Evolutionary conservation across 2,329 filamentous ascomycete species (phyloP).

Genomic region (Verticillium nubilum): DNA sequence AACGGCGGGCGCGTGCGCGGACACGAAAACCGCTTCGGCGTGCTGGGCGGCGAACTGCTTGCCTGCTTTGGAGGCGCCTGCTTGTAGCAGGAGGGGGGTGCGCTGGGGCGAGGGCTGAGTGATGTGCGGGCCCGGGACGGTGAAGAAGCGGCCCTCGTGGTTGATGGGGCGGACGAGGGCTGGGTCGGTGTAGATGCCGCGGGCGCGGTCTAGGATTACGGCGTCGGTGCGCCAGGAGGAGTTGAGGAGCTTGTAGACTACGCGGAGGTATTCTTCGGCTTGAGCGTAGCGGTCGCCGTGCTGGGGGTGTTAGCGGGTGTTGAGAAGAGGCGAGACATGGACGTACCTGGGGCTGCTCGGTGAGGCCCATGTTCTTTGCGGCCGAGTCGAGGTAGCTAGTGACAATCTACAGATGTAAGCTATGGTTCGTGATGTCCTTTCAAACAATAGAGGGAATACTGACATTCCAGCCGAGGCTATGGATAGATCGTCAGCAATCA

Average conservation of each 20-base stretch:
- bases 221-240: slow-evolving; percentile 64
- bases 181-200: slow-evolving; percentile 49
- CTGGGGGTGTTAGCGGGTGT: slow-evolving; percentile 13
- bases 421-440: background rate
- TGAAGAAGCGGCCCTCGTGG: slow-evolving; percentile 59
- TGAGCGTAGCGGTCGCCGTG: slow-evolving; percentile 63
- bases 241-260: slow-evolving; percentile 63
- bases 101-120: slow-evolving; percentile 62
- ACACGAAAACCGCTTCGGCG: slow-evolving; percentile 67
- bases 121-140: slow-evolving; percentile 59
- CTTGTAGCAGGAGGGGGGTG: slow-evolving; percentile 65
- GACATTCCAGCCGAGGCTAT: slow-evolving; percentile 50
- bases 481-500: background rate
- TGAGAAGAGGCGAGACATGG: background rate
- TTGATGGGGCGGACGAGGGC: slow-evolving; percentile 58
- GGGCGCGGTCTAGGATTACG: slow-evolving; percentile 52
- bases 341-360: slow-evolving; percentile 41
- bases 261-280: slow-evolving; percentile 59
- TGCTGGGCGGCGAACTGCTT: slow-evolving; percentile 64
- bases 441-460: slow-evolving; percentile 15
- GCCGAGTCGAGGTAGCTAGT: slow-evolving; percentile 68
- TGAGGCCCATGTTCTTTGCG: slow-evolving; percentile 57
- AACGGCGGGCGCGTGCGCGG: slow-evolving; percentile 56
- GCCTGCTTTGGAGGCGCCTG: slow-evolving; percentile 61
- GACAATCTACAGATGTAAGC: slow-evolving; percentile 43